Evolutionary conservation across 2,329 filamentous ascomycete species (phyloP).

Genomic region (Tolypocladium nubicola): DNA sequence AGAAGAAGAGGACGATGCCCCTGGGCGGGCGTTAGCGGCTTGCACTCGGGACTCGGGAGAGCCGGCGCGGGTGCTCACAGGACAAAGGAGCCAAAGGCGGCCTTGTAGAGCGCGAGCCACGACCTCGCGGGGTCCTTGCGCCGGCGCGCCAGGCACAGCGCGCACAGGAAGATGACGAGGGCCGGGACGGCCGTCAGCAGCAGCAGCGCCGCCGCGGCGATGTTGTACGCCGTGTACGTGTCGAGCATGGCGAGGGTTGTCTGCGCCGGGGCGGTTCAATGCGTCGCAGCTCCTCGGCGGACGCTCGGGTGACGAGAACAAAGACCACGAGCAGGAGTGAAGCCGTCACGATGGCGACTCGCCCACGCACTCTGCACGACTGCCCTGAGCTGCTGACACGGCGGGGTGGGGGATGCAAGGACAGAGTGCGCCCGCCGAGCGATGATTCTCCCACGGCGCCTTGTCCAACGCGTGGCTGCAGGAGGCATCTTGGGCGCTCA

Average conservation of each 20-base stretch:
- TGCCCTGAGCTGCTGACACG: not conserved
- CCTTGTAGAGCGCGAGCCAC: conserved; percentile 13
- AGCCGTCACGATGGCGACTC: not conserved
- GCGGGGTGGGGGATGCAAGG: not conserved
- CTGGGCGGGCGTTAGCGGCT: not conserved
- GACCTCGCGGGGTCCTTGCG: conserved; percentile 12
- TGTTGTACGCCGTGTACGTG: not conserved
- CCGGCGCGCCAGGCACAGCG: conserved; percentile 11
- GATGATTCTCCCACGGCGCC: not conserved
- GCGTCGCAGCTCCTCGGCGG: not conserved
- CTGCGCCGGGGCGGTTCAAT: not conserved
- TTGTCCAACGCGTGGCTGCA: not conserved
- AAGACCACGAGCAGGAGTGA: not conserved
- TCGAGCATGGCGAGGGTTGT: not conserved
- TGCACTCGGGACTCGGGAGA: not conserved
- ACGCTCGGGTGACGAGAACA: no score
- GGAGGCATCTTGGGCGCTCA: not conserved
- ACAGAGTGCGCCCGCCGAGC: not conserved
- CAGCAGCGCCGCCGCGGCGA: conserved; percentile 1
- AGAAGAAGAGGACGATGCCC: not conserved
- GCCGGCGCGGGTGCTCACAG: conserved; percentile 9
- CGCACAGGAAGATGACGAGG: conserved; percentile 9
- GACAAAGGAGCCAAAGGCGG: conserved; percentile 11
- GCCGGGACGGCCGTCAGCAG: conserved; percentile 8
- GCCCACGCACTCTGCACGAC: not conserved